Conservation (phyloP, 169 alveolate genomes). For the Perkinsus chesapeaki region DNA sequence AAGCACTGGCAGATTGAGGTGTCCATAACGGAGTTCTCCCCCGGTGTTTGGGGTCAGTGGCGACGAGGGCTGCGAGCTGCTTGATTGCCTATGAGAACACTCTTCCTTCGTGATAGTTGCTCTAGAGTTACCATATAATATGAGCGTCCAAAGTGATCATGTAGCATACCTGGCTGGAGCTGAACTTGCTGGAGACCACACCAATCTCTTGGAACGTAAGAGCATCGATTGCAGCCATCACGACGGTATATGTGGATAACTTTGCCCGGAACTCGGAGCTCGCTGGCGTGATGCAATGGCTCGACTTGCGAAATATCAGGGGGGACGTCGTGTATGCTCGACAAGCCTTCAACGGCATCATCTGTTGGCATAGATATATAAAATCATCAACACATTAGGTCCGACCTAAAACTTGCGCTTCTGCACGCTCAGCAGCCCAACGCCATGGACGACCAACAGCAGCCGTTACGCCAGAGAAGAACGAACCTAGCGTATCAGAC, state of each 20-base stretch:
- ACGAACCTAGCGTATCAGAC: not conserved
- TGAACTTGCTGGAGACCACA: not conserved
- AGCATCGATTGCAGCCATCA: not conserved
- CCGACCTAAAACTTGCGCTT: not conserved
- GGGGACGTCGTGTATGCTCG: not conserved
- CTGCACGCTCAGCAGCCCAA: not conserved
- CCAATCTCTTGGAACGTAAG: not conserved
- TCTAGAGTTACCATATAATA: not conserved
- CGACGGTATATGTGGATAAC: not conserved
- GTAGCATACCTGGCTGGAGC: not conserved
- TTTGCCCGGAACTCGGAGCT: not conserved
- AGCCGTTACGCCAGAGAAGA: not conserved
- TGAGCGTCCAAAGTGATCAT: not conserved
- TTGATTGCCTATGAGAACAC: not conserved
- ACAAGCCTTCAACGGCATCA: not conserved
- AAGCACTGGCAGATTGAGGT: not conserved
- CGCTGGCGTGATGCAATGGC: not conserved
- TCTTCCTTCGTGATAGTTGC: not conserved
- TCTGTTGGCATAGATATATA: not conserved
- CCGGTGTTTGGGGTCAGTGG: not conserved
- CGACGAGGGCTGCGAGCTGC: not conserved
- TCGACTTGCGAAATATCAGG: not conserved
- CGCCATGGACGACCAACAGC: not conserved
- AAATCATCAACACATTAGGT: not conserved
- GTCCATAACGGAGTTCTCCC: not conserved